Base-by-base conservation (phyloP, 225 moss, liverwort and hornwort species). In the Bryum argenteum region DNA sequence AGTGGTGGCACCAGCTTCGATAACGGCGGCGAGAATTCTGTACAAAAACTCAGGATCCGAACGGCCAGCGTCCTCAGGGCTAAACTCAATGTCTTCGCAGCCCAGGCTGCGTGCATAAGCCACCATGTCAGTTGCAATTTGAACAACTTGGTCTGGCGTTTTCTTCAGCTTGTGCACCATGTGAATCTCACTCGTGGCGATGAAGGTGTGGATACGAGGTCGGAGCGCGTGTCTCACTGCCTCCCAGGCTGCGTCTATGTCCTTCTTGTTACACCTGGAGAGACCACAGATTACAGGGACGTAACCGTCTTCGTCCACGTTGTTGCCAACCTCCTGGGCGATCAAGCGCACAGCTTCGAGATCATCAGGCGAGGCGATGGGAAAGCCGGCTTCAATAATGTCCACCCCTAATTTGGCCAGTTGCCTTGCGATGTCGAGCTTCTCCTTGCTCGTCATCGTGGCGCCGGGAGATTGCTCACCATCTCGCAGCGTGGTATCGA, bases 391-490 rank as follows among this genome's bases (percentile, higher is more conserved):
- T 53, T 98, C 98, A 13, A 98, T 98, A 8, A 98, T 91, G 61
- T 98, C 98, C 77, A 98, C 98, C 21, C 94, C 94, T 3, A 98
- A 78, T 53, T 85, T 85, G 16, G 98, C 98, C 13, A 98, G 85
- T 74, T 98, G 98, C 47, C 87, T 86, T 23, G 98, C 98, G 56
- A 98, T 86, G 66, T 98, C 92, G 40, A 98, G 77, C 83, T 98
- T 98, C 85, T 98, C 98, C 87, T 92, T 94, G 74, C 98, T 92
- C 38, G 98, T 98, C 82, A 98, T 71, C 52, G 94, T 98, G 4
- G 98, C 98, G 52, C 98, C 98, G 0, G 98, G 98, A 18, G 98
- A 98, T 81, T 98, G 98, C 84, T 98, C 98, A 20, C 98, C 98
- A 78, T 98, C 98, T 44, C 98, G 76, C 61, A 98, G 69, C 2